A percentile compares a stretch with the other conserved stretches of the same genome.
Evolutionary conservation across 2,329 filamentous ascomycete species (phyloP).

Genomic region (Xylariaceae sp.): DNA sequence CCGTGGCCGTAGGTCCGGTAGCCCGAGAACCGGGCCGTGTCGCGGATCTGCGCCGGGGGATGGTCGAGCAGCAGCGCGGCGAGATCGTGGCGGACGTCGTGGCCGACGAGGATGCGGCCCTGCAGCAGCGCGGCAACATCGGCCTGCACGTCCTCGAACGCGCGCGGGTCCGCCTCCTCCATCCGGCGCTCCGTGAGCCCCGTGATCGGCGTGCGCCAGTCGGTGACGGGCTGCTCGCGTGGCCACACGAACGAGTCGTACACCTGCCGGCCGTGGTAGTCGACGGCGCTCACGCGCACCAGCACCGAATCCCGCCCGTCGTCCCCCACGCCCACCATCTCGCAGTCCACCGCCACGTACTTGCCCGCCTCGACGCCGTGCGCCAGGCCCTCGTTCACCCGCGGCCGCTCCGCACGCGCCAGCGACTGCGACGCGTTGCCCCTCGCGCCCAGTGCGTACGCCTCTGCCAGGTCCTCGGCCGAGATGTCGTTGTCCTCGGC

Average conservation of each 20-base stretch:
- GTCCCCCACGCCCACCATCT: slow-evolving; percentile 91
- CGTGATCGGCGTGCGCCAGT: slow-evolving; percentile 87
- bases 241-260: slow-evolving; percentile 93
- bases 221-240: slow-evolving; percentile 74
- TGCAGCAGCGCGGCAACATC: slow-evolving; percentile 68
- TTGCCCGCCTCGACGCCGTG: slow-evolving; percentile 73
- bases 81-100: slow-evolving; percentile 72
- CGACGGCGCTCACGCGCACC: slow-evolving; percentile 86
- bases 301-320: slow-evolving; percentile 73
- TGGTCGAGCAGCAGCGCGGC: slow-evolving; percentile 77
- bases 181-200: slow-evolving; percentile 79
- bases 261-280: slow-evolving; percentile 88
- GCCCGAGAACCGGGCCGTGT: slow-evolving; percentile 77
- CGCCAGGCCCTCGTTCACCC: slow-evolving; percentile 66
- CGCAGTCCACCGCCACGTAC: slow-evolving; percentile 92
- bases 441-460: slow-evolving; percentile 59
- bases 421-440: slow-evolving; percentile 52
- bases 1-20: slow-evolving; percentile 73
- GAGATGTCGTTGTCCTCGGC: slow-evolving; percentile 64
- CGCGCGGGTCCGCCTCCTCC: slow-evolving; percentile 57
- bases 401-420: slow-evolving; percentile 35
- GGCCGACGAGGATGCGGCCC: slow-evolving; percentile 69
- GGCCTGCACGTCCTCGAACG: slow-evolving; percentile 76
- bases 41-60: slow-evolving; percentile 75
- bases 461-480: slow-evolving; percentile 60